phyloP scores from a whole-genome alignment of 1,284 basidiomycete genomes.

The Ustilago crameri region DNA sequence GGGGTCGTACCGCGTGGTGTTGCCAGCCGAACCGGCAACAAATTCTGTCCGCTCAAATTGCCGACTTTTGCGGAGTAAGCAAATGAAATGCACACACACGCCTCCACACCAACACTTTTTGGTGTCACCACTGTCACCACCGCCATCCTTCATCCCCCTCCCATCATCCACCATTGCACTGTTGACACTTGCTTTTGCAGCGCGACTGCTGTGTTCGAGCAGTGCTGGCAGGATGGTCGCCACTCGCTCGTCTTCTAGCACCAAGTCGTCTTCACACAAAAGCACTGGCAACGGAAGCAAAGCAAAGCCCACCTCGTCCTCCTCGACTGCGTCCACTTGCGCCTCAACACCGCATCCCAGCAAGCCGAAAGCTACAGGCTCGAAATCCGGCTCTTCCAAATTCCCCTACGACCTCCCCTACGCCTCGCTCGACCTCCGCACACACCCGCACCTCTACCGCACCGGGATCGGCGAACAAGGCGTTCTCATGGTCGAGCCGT shows the following conservation, averaged over 20 bases:
- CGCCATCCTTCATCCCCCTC: not conserved
- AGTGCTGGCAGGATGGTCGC: constrained; percentile 16
- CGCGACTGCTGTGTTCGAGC: not conserved
- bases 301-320: not conserved
- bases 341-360: not conserved
- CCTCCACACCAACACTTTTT: constrained; percentile 41
- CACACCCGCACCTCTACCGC: constrained; percentile 41
- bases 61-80: not conserved
- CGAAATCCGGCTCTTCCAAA: constrained; percentile 6
- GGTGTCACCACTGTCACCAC: not conserved
- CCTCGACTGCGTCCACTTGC: not conserved
- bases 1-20: not conserved
- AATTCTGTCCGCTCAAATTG: too few relatives aligned
- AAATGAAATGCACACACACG: not conserved
- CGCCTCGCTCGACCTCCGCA: constrained; percentile 18
- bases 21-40: too few relatives aligned
- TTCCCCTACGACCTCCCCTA: constrained; percentile 46
- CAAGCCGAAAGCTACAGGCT: not conserved
- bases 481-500: constrained; percentile 45
- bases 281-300: not conserved
- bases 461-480: constrained; percentile 50
- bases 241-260: constrained; percentile 15
- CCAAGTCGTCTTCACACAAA: not conserved
- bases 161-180: not conserved
- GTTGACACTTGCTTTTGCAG: not conserved